Percentiles rank a stretch among this genome's conserved stretches.
Conservation (phyloP, 2,329 filamentous ascomycete species). For the Ophiosphaerella narmari region DNA sequence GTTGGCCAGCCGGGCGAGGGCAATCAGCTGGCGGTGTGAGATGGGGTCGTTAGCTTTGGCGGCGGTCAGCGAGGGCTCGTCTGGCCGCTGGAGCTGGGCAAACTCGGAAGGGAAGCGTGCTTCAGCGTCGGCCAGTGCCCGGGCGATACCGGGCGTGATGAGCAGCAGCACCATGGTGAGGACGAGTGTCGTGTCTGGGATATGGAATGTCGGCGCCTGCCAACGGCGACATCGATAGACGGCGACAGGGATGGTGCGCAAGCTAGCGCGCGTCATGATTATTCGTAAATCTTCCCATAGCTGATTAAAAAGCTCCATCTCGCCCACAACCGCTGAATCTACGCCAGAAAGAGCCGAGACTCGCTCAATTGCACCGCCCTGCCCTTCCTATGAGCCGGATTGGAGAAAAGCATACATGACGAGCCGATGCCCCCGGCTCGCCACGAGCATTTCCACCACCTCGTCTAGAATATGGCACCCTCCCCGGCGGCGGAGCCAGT, state of each 20-base stretch:
- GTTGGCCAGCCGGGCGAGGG: conserved; percentile 49
- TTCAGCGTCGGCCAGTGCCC: conserved; percentile 57
- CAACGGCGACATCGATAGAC: neutral
- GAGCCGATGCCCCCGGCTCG: conserved; percentile 44
- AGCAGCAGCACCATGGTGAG: conserved; percentile 73
- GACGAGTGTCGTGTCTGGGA: no score
- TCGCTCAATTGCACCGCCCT: conserved; percentile 31
- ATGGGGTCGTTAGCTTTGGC: conserved; percentile 68
- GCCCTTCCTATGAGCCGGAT: neutral
- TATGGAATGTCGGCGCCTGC: conserved; percentile 5
- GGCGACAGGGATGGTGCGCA: conserved; percentile 3
- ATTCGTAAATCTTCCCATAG: conserved; percentile 30
- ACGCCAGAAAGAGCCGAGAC: conserved; percentile 7
- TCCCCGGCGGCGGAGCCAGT: conserved; percentile 56
- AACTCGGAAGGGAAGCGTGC: conserved; percentile 22
- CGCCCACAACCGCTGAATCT: conserved; percentile 7
- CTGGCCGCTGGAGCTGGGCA: conserved; percentile 27
- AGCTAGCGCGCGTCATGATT: conserved; percentile 38
- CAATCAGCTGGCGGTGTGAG: conserved; percentile 70
- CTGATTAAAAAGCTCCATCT: conserved; percentile 12
- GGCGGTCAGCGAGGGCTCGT: conserved; percentile 57
- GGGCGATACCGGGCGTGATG: conserved; percentile 72
- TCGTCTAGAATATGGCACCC: conserved; percentile 43
- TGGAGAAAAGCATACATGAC: conserved; percentile 27
- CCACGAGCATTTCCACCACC: conserved; percentile 32